Evolutionary conservation across 805 yeast genomes (phyloP).

Genomic region (Kurtzmaniella cleridarum): DNA sequence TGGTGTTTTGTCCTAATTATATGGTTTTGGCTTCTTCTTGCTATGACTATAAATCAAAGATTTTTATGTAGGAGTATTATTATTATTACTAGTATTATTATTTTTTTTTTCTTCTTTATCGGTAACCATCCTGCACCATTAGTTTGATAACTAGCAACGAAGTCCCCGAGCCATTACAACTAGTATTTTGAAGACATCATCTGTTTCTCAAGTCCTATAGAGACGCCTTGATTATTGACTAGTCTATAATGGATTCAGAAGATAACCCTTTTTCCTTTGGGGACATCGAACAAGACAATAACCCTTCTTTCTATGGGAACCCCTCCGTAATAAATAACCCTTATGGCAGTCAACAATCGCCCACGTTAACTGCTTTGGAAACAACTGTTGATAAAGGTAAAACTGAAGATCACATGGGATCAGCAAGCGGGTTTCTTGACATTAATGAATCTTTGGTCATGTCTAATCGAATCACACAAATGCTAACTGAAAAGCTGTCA

Average conservation of each 20-base stretch:
- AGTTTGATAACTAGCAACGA: too few relatives aligned
- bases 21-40: too few relatives aligned
- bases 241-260: background rate
- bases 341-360: slow-evolving; percentile 10
- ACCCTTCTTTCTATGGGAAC: slow-evolving; percentile 38
- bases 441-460: slow-evolving; percentile 8
- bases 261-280: slow-evolving; percentile 14
- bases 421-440: slow-evolving; percentile 1
- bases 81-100: too few relatives aligned
- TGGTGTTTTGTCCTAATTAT: too few relatives aligned
- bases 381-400: background rate
- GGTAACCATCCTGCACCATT: too few relatives aligned
- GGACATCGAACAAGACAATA: slow-evolving; percentile 42
- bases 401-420: background rate
- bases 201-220: background rate
- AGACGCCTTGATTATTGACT: background rate
- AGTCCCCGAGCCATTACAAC: too few relatives aligned
- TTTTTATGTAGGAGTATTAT: too few relatives aligned
- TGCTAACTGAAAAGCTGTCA: slow-evolving; percentile 19
- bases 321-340: slow-evolving; percentile 24
- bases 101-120: too few relatives aligned
- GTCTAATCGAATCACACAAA: slow-evolving; percentile 24
- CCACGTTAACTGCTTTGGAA: background rate
- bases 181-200: background rate
- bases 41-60: too few relatives aligned